These are phyloP conservation scores for Adansonia grandidieri DNA, from an alignment of 441 rosid genomes.

Conservation along the genomic window DNA sequence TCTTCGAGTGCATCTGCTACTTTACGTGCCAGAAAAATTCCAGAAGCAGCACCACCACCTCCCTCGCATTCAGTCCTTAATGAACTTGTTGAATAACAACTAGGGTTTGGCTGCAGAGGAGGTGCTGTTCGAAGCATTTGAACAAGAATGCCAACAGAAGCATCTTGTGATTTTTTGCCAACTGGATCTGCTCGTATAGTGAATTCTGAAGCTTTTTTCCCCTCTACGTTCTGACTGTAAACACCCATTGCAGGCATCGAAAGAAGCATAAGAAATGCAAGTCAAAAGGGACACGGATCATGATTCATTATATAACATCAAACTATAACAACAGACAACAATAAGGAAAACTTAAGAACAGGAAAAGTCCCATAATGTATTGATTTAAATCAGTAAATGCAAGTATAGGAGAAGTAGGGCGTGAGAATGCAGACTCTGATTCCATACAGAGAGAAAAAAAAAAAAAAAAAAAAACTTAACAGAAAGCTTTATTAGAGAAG, in stretches of 20 bases:
- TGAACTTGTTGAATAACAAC: conserved; percentile 58
- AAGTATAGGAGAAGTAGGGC: background rate
- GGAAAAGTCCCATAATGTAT: background rate
- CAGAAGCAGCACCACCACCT: conserved; percentile 64
- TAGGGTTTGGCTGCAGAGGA: conserved; percentile 74
- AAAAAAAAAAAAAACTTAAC: no score
- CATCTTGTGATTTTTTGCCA: conserved; percentile 77
- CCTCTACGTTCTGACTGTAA: conserved; percentile 54
- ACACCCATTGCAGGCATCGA: conserved; percentile 14
- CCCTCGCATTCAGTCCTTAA: conserved; percentile 53
- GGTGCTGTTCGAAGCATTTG: conserved; percentile 81
- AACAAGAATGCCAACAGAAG: conserved; percentile 86
- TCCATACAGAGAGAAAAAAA: background rate
- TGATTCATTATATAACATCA: background rate
- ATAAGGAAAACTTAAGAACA: conserved; percentile 7
- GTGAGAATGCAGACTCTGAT: background rate
- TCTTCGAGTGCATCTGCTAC: conserved; percentile 82
- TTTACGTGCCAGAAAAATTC: conserved; percentile 64
- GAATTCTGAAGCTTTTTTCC: conserved; percentile 46
- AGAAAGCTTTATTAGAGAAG: background rate
- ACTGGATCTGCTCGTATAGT: conserved; percentile 45
- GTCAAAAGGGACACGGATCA: background rate
- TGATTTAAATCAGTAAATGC: conserved; percentile 14
- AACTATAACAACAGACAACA: background rate
- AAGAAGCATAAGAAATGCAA: background rate